Conservation (phyloP, 768 basidiomycete genomes). For the Lactarius indigo region DNA sequence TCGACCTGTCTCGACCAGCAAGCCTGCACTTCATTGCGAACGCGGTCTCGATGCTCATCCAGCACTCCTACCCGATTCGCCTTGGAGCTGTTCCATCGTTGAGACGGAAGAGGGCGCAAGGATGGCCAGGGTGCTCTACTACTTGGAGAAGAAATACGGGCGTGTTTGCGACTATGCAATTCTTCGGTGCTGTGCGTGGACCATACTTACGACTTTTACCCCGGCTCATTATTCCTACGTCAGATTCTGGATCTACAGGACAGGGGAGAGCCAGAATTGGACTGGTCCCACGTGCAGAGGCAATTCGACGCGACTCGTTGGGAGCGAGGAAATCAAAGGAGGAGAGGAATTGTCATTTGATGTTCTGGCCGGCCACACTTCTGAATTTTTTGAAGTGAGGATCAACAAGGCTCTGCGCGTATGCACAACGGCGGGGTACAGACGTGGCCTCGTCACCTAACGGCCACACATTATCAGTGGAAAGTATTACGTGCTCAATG, state of each 20-base stretch:
- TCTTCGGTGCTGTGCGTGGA: conserved; percentile 5
- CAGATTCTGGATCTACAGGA: conserved; percentile 4
- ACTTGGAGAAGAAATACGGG: conserved; percentile 11
- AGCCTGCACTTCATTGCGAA: conserved; percentile 60
- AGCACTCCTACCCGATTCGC: conserved; percentile 70
- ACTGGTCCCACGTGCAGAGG: conserved; percentile 9
- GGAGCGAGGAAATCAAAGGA: background rate
- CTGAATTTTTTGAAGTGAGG: conserved; percentile 8
- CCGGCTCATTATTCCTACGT: background rate
- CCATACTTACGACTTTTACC: background rate
- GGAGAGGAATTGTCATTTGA: conserved; percentile 7
- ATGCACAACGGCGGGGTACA: conserved; percentile 35
- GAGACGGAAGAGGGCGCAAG: conserved; percentile 44
- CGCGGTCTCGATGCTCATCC: conserved; percentile 65
- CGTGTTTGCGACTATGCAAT: conserved; percentile 6
- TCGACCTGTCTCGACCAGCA: too few species aligned
- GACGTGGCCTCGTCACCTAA: conserved; percentile 23
- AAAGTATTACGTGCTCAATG: conserved; percentile 29
- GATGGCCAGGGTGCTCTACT: conserved; percentile 38
- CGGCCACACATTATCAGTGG: conserved; percentile 47
- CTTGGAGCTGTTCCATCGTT: conserved; percentile 78
- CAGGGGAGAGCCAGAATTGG: background rate
- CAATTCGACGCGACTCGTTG: conserved; percentile 13
- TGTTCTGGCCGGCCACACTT: background rate
- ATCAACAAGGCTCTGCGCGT: conserved; percentile 32